phyloP scores from a whole-genome alignment of 2,329 filamentous ascomycete species.

The Camillea tinctor region DNA sequence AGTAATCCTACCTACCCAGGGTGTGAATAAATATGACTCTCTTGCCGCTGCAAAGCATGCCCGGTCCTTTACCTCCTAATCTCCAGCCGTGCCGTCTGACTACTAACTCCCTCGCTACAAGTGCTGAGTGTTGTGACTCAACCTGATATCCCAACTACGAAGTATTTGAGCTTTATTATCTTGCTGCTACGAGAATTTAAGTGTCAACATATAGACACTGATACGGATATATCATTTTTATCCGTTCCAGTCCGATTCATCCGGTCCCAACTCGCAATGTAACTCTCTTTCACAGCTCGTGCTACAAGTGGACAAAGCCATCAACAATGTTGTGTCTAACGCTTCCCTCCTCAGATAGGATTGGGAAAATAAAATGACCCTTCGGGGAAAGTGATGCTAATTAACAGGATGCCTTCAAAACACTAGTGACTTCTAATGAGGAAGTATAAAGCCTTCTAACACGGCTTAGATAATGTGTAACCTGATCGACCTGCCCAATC shows the following conservation, averaged over 20 bases:
- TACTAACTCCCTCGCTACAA: neutral
- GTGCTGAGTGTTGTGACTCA: neutral
- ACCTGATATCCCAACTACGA: neutral
- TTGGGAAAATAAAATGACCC: neutral
- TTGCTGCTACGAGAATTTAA: neutral
- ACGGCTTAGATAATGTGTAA: neutral
- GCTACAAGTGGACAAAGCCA: neutral
- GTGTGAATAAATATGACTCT: neutral
- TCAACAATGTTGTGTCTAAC: neutral
- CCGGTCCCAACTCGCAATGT: neutral
- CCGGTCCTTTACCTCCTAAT: neutral
- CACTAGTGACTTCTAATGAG: neutral
- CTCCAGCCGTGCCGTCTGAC: neutral
- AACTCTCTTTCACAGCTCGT: neutral
- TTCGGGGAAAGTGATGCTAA: too few relatives aligned
- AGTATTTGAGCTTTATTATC: neutral
- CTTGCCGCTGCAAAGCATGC: neutral
- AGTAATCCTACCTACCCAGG: neutral
- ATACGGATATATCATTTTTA: neutral
- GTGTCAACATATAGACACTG: neutral
- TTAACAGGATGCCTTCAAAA: too few relatives aligned
- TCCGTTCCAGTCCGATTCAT: neutral
- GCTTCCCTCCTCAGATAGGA: neutral
- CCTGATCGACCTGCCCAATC: neutral
- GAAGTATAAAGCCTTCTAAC: neutral